Percentiles rank a stretch among this genome's conserved stretches.
Conservation (phyloP, 2,329 filamentous ascomycete species). For the Xylariaceae sp. region DNA sequence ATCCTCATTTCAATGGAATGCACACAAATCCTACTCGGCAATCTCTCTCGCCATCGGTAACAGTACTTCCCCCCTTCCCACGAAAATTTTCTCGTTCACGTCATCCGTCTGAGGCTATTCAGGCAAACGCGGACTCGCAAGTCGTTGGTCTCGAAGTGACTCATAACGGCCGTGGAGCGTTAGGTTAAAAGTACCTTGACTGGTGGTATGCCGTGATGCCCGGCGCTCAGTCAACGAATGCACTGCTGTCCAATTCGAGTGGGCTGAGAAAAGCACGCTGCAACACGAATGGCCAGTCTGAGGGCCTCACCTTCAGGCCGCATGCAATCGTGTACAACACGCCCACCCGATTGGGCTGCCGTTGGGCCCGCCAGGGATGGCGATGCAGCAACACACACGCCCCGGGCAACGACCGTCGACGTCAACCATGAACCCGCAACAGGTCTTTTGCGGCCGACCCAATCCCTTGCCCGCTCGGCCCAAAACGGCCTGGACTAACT, state of each 20-base stretch:
- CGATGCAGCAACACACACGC: conserved; percentile 13
- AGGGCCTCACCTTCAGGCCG: conserved; percentile 25
- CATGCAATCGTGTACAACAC: conserved; percentile 21
- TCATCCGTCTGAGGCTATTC: not conserved
- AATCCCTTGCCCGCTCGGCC: conserved; percentile 20
- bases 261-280: conserved; percentile 26
- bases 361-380: conserved; percentile 12
- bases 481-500: conserved; percentile 23
- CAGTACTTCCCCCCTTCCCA: not conserved
- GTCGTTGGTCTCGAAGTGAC: conserved; percentile 20
- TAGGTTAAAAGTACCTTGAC: conserved; percentile 5
- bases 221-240: conserved; percentile 25
- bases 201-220: conserved; percentile 31
- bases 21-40: not conserved
- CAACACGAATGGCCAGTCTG: conserved; percentile 29
- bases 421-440: conserved; percentile 15
- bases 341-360: conserved; percentile 28
- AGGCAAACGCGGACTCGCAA: not conserved
- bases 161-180: conserved; percentile 28
- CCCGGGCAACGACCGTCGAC: conserved; percentile 11
- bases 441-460: conserved; percentile 17
- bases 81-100: not conserved
- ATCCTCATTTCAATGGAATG: not conserved
- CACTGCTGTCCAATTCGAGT: conserved; percentile 34
- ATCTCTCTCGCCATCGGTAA: not conserved